Evolutionary conservation across 805 yeast genomes (phyloP), one percentile per base, ranked within the genome.

Genomic region (Lachancea waltii): DNA sequence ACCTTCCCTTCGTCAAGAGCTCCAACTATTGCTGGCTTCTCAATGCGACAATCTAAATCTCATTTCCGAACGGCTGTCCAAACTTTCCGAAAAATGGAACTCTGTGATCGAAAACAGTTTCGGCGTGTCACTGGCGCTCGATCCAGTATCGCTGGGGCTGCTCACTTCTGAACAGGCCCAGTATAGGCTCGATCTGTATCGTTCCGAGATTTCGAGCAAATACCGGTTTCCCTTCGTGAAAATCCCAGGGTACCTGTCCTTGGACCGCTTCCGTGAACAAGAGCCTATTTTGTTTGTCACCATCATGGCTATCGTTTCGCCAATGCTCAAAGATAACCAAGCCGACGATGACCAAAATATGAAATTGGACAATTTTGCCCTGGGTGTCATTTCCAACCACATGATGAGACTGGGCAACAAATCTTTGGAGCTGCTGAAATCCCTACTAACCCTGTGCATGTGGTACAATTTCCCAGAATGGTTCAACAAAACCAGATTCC

Each of bases 401-500:
- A 70, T 81, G 8, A 60, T 86, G 60, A 69, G 81, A 7, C 66
- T 73, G 18, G 95, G 95, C 14, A 69, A 75, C 39, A 87, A 85
- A 61, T 70, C 79, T 5, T 60, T 78, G 13, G 89, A 85, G 54
- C 59, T 85, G 25, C 63, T 86, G 27, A 79, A 80, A 54, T 64
- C 79, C 14, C 62, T 83, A 35, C 53, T 82, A 14, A 51, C 84
- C 5, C 64, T 82, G 36, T 72, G 82, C 18, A 58, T 80, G 20
- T 87, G 95, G 95, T 86, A 85, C 54, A 84, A 82, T 47, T 74
- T 85, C 3, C 84, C 95, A 0, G 95, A 85, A 58, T 65, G 84
- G 48, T 83, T 84, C 47, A 83, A 79, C 46, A 83, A 82, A 49
- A 75, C 94, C 41, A 73, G 94, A 33, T 79, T 80, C 46, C 92